Percentiles rank a stretch among this genome's conserved stretches.
These are phyloP conservation scores for Trichopus zeylanicus DNA, from an alignment of 116 monocot genomes.

Conservation along the genomic window DNA sequence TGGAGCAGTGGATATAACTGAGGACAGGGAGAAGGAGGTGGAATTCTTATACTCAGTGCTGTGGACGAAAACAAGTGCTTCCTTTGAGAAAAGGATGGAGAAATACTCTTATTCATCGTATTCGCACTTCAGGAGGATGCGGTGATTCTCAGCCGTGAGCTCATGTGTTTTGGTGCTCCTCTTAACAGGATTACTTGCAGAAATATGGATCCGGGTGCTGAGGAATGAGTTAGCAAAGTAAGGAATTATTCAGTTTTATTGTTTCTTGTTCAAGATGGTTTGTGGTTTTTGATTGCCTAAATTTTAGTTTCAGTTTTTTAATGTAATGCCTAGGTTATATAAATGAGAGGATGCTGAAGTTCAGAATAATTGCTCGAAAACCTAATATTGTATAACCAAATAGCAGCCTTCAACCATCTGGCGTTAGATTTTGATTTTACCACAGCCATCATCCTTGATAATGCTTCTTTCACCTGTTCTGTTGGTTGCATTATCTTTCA, in stretches of 20 bases:
- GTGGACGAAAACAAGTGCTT: slow-evolving; percentile 52
- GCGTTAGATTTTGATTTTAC: too few relatives aligned
- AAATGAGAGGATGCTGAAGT: too few relatives aligned
- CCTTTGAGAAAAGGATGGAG: slow-evolving; percentile 77
- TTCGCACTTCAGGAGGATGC: slow-evolving; percentile 70
- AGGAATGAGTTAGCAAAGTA: slow-evolving; percentile 82
- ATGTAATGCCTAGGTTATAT: too few relatives aligned
- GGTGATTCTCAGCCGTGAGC: slow-evolving; percentile 84
- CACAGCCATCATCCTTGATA: too few relatives aligned
- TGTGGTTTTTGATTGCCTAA: neutral
- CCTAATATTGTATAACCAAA: too few relatives aligned
- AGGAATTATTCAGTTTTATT: slow-evolving; percentile 4
- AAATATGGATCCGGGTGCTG: slow-evolving; percentile 72
- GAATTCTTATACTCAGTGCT: slow-evolving; percentile 62
- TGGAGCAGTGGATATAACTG: slow-evolving; percentile 51
- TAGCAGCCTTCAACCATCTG: too few relatives aligned
- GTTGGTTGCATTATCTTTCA: too few relatives aligned
- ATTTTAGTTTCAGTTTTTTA: neutral
- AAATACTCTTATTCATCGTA: slow-evolving; percentile 48
- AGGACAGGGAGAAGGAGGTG: slow-evolving; percentile 54
- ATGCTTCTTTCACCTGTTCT: too few relatives aligned
- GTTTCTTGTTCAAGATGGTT: neutral
- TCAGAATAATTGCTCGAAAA: too few relatives aligned
- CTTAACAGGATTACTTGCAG: slow-evolving; percentile 79
- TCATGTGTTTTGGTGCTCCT: slow-evolving; percentile 84